phyloP scores from a whole-genome alignment of 148 eudicot genomes.

The Cornus florida region DNA sequence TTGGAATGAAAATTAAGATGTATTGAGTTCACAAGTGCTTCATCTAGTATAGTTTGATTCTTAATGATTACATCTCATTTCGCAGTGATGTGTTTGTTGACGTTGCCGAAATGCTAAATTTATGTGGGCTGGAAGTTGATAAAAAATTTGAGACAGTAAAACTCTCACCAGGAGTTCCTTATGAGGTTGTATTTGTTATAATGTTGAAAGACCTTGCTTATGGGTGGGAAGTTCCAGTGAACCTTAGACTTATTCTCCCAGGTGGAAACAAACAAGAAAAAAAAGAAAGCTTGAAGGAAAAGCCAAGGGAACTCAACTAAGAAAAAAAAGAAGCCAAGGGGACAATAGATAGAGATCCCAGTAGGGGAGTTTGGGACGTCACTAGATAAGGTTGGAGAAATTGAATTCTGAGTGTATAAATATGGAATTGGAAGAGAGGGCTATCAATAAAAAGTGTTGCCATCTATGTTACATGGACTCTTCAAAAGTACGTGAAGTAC shows the following conservation, averaged over 20 bases:
- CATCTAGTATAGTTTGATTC: background rate
- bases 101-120: conserved; percentile 52
- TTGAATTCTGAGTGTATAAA: conserved; percentile 66
- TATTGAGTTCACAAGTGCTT: background rate
- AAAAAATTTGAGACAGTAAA: conserved; percentile 48
- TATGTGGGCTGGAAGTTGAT: conserved; percentile 73
- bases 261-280: conserved; percentile 59
- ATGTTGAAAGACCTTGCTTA: conserved; percentile 48
- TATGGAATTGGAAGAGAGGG: conserved; percentile 73
- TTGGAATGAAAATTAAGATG: background rate
- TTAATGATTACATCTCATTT: background rate
- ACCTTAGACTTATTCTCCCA: conserved; percentile 55
- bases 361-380: conserved; percentile 49
- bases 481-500: no score
- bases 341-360: conserved; percentile 59
- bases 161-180: conserved; percentile 43
- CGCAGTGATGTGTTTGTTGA: conserved; percentile 46
- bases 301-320: conserved; percentile 6
- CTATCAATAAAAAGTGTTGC: conserved; percentile 51
- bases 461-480: no score
- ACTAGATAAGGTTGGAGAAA: conserved; percentile 38
- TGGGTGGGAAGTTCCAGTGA: conserved; percentile 75
- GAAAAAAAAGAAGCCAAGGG: conserved; percentile 19
- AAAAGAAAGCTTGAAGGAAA: conserved; percentile 45
- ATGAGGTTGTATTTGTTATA: conserved; percentile 52